These are phyloP conservation scores for Pulveroboletus sp. DNA, from an alignment of 1,284 basidiomycete genomes.

Conservation along the genomic window DNA sequence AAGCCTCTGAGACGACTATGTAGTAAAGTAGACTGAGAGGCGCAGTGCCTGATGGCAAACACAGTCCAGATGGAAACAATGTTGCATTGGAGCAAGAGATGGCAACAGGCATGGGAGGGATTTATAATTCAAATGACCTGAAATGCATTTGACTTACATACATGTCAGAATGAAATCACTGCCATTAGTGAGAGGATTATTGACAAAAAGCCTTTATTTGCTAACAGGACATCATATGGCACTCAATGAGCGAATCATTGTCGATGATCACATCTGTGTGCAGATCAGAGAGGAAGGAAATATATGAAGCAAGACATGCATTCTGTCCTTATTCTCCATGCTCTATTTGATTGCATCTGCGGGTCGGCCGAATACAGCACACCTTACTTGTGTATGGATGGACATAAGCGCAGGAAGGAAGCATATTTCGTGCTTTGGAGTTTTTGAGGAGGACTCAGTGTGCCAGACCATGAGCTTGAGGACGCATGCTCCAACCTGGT, in stretches of 20 bases:
- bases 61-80: neutral
- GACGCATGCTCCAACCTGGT: slow-evolving; percentile 82
- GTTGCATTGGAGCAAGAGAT: neutral
- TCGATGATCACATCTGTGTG: slow-evolving; percentile 93
- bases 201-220: slow-evolving; percentile 5
- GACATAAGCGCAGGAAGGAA: slow-evolving; percentile 88
- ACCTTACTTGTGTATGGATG: slow-evolving; percentile 94
- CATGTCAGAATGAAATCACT: slow-evolving; percentile 18
- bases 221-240: slow-evolving; percentile 51
- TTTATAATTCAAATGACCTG: slow-evolving; percentile 21
- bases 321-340: slow-evolving; percentile 93
- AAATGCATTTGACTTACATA: slow-evolving; percentile 14
- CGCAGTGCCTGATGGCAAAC: neutral
- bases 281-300: slow-evolving; percentile 2
- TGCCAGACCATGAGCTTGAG: slow-evolving; percentile 78
- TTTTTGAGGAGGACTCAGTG: slow-evolving; percentile 65
- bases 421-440: slow-evolving; percentile 84
- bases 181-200: slow-evolving; percentile 11
- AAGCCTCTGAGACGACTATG: neutral
- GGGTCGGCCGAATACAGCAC: slow-evolving; percentile 87
- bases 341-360: slow-evolving; percentile 95
- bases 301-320: slow-evolving; percentile 49
- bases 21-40: neutral
- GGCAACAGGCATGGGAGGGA: neutral
- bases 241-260: slow-evolving; percentile 90